Evolutionary conservation across 1,139 yeast genomes (phyloP), one percentile per base, ranked within the genome.

Genomic region (Pichia sp.): DNA sequence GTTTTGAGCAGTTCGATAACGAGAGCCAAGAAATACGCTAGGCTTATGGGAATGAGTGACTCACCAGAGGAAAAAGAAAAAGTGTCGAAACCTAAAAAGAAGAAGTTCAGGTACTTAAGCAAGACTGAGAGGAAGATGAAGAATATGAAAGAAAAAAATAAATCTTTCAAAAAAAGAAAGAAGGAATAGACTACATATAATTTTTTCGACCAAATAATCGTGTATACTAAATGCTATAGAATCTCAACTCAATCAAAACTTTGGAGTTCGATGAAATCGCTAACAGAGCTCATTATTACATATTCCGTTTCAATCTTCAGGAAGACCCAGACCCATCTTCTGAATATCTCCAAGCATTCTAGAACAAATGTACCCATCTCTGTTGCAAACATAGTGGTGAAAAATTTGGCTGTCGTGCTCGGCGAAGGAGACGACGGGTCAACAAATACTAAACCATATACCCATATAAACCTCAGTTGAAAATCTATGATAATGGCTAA

Each of bases 291-390:
- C 47, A 58, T 49, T 65, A 79, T 80, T 57, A 76, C 67, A 70
- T 77, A 85, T 68, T 92, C 97, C 43, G 87, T 80, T 64, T 92
- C 97, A 36, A 90, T 73, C 67, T 95, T 85, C 65, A 92, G 74
- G 62, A 89, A 81, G 52, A 92, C 81, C 99, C 99, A 93, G 56
- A 90, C 71, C 82, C 93, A 89, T 63, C 99, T 77, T 70, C 99
- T 78, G 10, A 84, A 62, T 10, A 93, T 76, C 68, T 93, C 99
- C 53, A 90, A 70, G 8, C 81, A 64, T 64, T 92, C 95, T 52
- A 89, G 70, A 7, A 77, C 66, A 57, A 85, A 83, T 61, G 80
- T 76, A 1, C 93, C 95, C 29, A 77, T 70, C 60, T 82, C 87
- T 40, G 75, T 70, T 30, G 83, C 79, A 61, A 76, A 81, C 30